These are phyloP conservation scores for Trichocomaceae sp. DNA, from an alignment of 2,329 filamentous ascomycete species.

Conservation along the genomic window DNA sequence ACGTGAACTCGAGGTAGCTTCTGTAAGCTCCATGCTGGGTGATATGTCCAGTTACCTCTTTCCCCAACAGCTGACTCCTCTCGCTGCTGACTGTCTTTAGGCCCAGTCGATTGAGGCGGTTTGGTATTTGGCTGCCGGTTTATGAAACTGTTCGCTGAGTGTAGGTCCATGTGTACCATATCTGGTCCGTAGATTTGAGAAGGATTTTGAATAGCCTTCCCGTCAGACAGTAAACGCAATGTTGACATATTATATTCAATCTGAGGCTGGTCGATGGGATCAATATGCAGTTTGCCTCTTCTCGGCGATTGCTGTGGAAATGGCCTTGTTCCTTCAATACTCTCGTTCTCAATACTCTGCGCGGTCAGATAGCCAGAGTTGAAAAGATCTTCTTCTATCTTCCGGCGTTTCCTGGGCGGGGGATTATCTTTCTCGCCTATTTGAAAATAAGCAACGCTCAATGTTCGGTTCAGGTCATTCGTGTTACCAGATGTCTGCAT, in stretches of 20 bases:
- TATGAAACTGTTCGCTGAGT: background rate
- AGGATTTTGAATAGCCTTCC: background rate
- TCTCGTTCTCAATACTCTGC: background rate
- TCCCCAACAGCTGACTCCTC: background rate
- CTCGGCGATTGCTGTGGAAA: background rate
- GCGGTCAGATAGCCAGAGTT: background rate
- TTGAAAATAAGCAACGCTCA: background rate
- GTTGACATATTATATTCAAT: background rate
- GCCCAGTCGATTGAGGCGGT: background rate
- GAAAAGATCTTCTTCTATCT: background rate
- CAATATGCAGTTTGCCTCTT: background rate
- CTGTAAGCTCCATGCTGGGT: background rate
- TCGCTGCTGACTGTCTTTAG: background rate
- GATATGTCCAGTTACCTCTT: background rate
- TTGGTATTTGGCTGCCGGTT: background rate
- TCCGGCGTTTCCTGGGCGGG: slow-evolving; percentile 1
- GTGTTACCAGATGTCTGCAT: background rate
- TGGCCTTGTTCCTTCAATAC: background rate
- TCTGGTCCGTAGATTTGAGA: background rate
- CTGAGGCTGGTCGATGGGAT: background rate
- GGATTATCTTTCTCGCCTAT: background rate
- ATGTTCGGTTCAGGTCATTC: background rate
- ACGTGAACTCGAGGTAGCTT: slow-evolving; percentile 9
- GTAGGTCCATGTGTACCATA: background rate
- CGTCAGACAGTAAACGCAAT: background rate